Base-by-base conservation (phyloP, 2,329 filamentous ascomycete species). In the Fusarium praegraminearum region DNA sequence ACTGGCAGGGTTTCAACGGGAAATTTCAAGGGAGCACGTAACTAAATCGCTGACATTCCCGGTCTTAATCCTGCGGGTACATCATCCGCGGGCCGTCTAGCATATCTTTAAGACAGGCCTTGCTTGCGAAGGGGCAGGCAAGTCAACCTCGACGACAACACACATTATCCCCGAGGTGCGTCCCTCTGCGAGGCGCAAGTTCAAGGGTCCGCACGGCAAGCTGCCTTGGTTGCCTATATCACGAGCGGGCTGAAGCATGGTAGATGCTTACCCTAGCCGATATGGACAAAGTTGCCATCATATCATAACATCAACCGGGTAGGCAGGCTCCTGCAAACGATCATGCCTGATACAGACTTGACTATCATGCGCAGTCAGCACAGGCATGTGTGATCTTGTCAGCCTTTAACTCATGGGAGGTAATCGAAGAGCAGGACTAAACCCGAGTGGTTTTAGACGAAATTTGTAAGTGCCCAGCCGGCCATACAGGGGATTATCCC, bases 191-290 rank as follows among this genome's bases (percentile, higher is more conserved):
- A 41, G 43, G 52, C 32, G 30, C 54, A 52, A 18, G 20, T 26
- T 15, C 38, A 66, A 66, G 55, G 61, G 44, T 44, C 33, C 49
- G 52, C 22, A 41, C 30, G 24, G 43, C 63, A 63, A 55, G 40
- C 46, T 51, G 57, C 28, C 38, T 62, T 52, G 49, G 24, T 20
- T 54, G 26, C 38, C 20, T 45, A 50, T 53, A 36, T 44, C 38
- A 45, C 54, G 24, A 35, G 35, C 30, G 32, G 49, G 49, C 30
- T 51, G 44, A 52, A 59, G 46, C 56, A 54, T 45, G 30, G 40
- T 65, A 41, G 28, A 47, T 66, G 56, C 62, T 70, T 50, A 69
- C 56, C 33, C 38, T 26, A 57, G 43, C 53, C 30, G 55, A 35
- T 33, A 18, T 44, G 38, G 30, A 40, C 33, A 50, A 46, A 35